A percentile compares a stretch with the other conserved stretches of the same genome.
Conservation (phyloP, 225 moss, liverwort and hornwort genomes). For the Polytrichum commune region DNA sequence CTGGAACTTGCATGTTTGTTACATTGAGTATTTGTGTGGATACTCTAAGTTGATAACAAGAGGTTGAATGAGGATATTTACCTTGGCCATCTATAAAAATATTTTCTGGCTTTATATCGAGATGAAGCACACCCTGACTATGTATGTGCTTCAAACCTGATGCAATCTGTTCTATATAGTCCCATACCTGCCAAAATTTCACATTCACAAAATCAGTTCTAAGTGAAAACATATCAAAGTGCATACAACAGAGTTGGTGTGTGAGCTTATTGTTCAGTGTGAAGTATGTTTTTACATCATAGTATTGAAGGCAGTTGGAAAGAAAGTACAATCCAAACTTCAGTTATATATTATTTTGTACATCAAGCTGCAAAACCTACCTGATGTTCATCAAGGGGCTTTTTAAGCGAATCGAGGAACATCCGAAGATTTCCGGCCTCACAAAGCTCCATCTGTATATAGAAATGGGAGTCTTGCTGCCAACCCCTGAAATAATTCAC, state of each 20-base stretch:
- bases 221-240: too few relatives aligned
- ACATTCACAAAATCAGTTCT: neutral
- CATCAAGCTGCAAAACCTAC: slow-evolving; percentile 24
- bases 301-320: too few relatives aligned
- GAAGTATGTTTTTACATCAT: too few relatives aligned
- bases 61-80: neutral
- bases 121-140: slow-evolving; percentile 83
- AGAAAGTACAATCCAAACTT: too few relatives aligned
- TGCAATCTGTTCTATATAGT: slow-evolving; percentile 72
- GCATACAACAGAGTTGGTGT: too few relatives aligned
- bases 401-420: slow-evolving; percentile 67
- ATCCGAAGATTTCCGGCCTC: slow-evolving; percentile 89
- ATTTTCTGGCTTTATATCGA: slow-evolving; percentile 97
- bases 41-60: too few relatives aligned
- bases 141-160: slow-evolving; percentile 92
- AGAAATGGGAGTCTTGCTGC: slow-evolving; percentile 98
- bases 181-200: slow-evolving; percentile 65
- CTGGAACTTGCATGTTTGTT: too few relatives aligned
- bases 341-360: neutral
- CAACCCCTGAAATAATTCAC: slow-evolving; percentile 96
- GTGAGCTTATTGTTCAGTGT: too few relatives aligned
- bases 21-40: too few relatives aligned
- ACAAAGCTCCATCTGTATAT: slow-evolving; percentile 99
- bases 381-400: slow-evolving; percentile 65
- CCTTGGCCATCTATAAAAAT: slow-evolving; percentile 91